These are phyloP conservation scores for Alisma plantagoaquatica DNA, from an alignment of 106 monocot species.

Conservation along the genomic window DNA sequence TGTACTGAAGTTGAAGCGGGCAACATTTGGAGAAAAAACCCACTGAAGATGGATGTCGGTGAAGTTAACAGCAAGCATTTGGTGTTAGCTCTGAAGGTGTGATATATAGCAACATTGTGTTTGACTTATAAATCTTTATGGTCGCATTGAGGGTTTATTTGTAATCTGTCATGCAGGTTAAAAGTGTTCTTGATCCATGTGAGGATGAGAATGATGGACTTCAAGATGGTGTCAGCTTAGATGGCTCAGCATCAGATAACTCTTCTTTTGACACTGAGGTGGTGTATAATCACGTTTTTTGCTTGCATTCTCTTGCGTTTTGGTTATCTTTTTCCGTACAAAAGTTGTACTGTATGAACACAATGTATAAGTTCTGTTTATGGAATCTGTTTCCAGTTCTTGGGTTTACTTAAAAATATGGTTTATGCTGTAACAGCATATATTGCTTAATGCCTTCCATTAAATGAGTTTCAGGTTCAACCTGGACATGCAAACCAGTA, in stretches of 20 bases:
- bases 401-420: no score
- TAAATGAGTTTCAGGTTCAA: conserved; percentile 10
- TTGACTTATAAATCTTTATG: not conserved
- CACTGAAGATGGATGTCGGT: conserved; percentile 88
- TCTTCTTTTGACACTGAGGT: conserved; percentile 86
- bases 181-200: conserved; percentile 95
- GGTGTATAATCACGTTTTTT: not conserved
- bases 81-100: conserved; percentile 85
- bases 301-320: not conserved
- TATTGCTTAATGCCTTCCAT: no score
- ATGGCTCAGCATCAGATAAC: conserved; percentile 39
- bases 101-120: not conserved
- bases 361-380: not conserved
- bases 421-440: no score
- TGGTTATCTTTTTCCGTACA: not conserved
- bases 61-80: conserved; percentile 97
- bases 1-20: conserved; percentile 66
- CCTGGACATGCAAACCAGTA: conserved; percentile 53
- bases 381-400: no score
- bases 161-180: conserved; percentile 47
- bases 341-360: not conserved
- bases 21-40: conserved; percentile 71
- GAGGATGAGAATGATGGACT: conserved; percentile 78
- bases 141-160: not conserved
- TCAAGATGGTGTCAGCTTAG: conserved; percentile 49